Percentiles rank a stretch among this genome's conserved stretches.
phyloP scores from a whole-genome alignment of 2,329 filamentous ascomycete species.

The Alternaria angustiovoidea region DNA sequence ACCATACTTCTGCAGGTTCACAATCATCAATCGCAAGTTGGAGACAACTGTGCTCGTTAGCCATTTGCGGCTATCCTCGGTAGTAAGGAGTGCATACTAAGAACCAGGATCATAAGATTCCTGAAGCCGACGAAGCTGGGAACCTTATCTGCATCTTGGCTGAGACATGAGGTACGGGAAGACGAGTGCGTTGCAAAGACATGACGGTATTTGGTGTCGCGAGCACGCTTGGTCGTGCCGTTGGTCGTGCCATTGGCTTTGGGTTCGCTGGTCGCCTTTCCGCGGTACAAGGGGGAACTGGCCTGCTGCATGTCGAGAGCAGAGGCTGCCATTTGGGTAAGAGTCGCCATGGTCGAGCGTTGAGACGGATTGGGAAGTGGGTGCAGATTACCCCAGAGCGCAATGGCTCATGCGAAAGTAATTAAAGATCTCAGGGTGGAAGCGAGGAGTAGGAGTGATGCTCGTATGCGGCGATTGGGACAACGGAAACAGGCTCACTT shows the following conservation, averaged over 20 bases:
- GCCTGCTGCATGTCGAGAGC: constrained; percentile 31
- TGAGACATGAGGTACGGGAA: constrained; percentile 79
- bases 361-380: constrained; percentile 9
- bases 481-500: constrained; percentile 30
- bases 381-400: constrained; percentile 5
- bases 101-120: constrained; percentile 93
- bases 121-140: constrained; percentile 93
- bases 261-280: constrained; percentile 30
- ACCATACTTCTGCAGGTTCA: constrained; percentile 98
- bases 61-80: not conserved
- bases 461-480: constrained; percentile 22
- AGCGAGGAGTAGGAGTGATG: constrained; percentile 19
- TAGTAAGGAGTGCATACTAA: constrained; percentile 65
- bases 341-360: constrained; percentile 42
- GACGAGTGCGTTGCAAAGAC: constrained; percentile 83
- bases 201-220: constrained; percentile 80
- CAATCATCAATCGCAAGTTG: constrained; percentile 92
- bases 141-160: constrained; percentile 76
- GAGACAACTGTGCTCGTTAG: constrained; percentile 73
- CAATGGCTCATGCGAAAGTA: constrained; percentile 13
- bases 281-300: constrained; percentile 36
- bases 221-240: constrained; percentile 28
- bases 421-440: constrained; percentile 7
- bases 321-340: constrained; percentile 33
- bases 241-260: constrained; percentile 23